Conservation (phyloP, 139 green algal genomes). For the Yamagishiella unicocca region DNA sequence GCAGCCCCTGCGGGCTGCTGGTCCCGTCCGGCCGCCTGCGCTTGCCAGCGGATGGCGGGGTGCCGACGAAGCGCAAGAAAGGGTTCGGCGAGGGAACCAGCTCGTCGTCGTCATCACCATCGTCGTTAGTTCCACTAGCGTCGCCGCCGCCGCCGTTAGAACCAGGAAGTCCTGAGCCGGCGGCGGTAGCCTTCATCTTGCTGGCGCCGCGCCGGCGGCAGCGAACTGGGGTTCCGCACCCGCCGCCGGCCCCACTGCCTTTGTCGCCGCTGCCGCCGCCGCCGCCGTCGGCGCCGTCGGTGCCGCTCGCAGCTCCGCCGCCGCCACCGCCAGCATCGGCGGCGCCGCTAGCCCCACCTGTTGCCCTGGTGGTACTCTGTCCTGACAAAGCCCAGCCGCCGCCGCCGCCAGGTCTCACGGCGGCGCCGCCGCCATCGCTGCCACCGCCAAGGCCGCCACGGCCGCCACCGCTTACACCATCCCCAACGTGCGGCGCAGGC, state of each 20-base stretch:
- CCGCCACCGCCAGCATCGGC: not conserved
- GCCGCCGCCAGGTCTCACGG: not conserved
- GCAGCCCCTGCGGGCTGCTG: no score
- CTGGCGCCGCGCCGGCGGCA: not conserved
- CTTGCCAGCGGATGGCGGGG: constrained; percentile 18
- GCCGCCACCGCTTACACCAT: not conserved
- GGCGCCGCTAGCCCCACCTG: not conserved
- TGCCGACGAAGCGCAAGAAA: constrained; percentile 25
- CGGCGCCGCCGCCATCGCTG: not conserved
- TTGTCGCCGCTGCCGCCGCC: not conserved
- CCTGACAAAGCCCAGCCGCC: no score
- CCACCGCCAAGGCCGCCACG: not conserved
- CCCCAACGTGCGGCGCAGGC: not conserved
- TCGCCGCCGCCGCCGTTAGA: not conserved
- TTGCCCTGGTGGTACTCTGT: no score
- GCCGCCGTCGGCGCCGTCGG: not conserved
- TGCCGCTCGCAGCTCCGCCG: not conserved
- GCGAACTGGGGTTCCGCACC: not conserved
- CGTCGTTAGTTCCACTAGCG: constrained; percentile 10
- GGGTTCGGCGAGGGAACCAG: constrained; percentile 31
- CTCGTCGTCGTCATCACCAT: constrained; percentile 20
- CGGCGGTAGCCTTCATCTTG: not conserved
- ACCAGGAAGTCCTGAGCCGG: no score
- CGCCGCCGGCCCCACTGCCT: not conserved
- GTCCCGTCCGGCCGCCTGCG: no score